phyloP scores from a whole-genome alignment of 192 early-diverging fungal species.

The Allomyces arbusculus region DNA sequence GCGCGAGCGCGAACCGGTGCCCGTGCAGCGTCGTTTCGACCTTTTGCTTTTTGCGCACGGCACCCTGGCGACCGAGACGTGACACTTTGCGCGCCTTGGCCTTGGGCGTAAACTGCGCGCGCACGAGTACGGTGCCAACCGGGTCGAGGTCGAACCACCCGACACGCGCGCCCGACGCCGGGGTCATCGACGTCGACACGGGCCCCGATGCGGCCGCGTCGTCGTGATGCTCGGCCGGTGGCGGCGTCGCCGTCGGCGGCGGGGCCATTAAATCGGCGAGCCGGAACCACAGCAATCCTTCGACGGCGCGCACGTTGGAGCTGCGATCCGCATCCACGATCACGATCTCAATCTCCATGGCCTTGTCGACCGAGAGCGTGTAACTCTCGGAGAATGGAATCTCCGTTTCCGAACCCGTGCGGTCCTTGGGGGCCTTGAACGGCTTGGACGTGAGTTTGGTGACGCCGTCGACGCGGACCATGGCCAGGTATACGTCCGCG shows the following conservation, averaged over 20 bases:
- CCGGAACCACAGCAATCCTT: conserved; percentile 83
- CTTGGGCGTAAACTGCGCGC: conserved; percentile 61
- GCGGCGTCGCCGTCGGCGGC: conserved; percentile 10
- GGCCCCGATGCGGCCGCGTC: conserved; percentile 20
- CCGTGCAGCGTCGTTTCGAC: conserved; percentile 72
- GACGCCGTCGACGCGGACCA: conserved; percentile 68
- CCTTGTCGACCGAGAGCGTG: conserved; percentile 52
- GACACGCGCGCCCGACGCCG: not conserved
- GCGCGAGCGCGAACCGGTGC: conserved; percentile 76
- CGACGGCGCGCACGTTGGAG: conserved; percentile 40
- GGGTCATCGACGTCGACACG: not conserved
- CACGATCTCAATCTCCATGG: conserved; percentile 76
- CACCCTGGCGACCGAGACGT: conserved; percentile 49
- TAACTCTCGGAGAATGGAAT: conserved; percentile 12
- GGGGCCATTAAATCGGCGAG: conserved; percentile 74
- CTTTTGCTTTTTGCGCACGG: conserved; percentile 60
- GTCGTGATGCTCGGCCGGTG: conserved; percentile 9
- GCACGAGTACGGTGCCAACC: conserved; percentile 64
- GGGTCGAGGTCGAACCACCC: conserved; percentile 88
- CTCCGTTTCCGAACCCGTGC: conserved; percentile 71
- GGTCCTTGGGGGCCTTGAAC: conserved; percentile 33
- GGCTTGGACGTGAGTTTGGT: conserved; percentile 51
- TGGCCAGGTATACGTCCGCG: conserved; percentile 43
- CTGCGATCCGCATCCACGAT: conserved; percentile 58
- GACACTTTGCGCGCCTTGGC: conserved; percentile 16